phyloP scores from a whole-genome alignment of 306 rosid genomes.

The Ammopiptanthus mongolicus region DNA sequence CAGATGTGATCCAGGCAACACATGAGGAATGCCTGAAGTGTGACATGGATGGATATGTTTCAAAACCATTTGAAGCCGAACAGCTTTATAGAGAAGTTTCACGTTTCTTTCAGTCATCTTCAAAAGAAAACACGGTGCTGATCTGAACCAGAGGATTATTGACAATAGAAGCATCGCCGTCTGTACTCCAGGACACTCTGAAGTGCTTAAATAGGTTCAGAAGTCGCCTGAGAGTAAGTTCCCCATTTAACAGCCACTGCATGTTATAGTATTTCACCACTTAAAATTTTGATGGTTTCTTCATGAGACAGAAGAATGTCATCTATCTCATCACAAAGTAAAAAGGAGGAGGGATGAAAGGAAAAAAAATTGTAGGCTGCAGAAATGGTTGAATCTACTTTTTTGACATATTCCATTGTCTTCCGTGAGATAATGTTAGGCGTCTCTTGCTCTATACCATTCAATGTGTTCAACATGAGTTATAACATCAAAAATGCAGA shows the following conservation, averaged over 20 bases:
- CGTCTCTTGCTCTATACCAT: neutral
- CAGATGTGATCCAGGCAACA: slow-evolving; percentile 79
- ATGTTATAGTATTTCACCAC: neutral
- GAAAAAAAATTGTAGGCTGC: neutral
- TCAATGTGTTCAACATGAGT: neutral
- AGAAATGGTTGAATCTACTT: neutral
- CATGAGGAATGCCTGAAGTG: slow-evolving; percentile 50
- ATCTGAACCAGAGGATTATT: neutral
- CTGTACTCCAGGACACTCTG: slow-evolving; percentile 17
- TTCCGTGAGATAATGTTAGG: slow-evolving; percentile 6
- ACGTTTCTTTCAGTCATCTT: slow-evolving; percentile 35
- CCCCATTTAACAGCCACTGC: neutral
- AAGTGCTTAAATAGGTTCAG: slow-evolving; percentile 17
- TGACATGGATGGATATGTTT: slow-evolving; percentile 78
- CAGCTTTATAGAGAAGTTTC: slow-evolving; percentile 71
- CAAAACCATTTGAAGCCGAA: slow-evolving; percentile 77
- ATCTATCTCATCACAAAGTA: neutral
- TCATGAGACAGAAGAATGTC: neutral
- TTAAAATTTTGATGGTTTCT: neutral
- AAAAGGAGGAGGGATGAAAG: neutral
- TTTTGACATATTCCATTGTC: neutral
- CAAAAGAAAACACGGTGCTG: slow-evolving; percentile 25
- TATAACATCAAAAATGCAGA: no score
- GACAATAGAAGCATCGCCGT: neutral
- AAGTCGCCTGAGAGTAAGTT: slow-evolving; percentile 44